These are phyloP conservation scores for Lyophyllum atratum DNA, from an alignment of 768 basidiomycete genomes.

Conservation along the genomic window DNA sequence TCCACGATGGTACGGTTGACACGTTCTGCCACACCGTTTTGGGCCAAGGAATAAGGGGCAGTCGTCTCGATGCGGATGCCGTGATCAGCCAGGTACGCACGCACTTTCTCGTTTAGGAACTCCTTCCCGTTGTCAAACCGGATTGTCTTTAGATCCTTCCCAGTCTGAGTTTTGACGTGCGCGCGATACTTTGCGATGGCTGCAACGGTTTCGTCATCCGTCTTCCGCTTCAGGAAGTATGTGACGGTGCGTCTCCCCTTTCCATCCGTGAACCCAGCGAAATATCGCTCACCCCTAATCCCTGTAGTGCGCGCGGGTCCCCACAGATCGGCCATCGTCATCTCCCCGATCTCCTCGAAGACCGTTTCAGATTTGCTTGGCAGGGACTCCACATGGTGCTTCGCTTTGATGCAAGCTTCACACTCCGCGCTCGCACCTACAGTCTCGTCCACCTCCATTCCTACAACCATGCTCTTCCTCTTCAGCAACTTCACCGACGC, in stretches of 20 bases:
- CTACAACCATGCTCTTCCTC: slow-evolving; percentile 16
- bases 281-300: slow-evolving; percentile 25
- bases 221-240: slow-evolving; percentile 18
- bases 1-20: background rate
- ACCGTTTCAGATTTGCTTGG: slow-evolving; percentile 28
- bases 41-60: background rate
- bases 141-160: slow-evolving; percentile 3
- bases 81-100: background rate
- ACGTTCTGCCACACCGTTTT: slow-evolving; percentile 3
- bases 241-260: slow-evolving; percentile 4
- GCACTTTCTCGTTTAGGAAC: background rate
- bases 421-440: slow-evolving; percentile 23
- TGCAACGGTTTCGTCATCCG: slow-evolving; percentile 10
- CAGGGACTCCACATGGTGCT: slow-evolving; percentile 30
- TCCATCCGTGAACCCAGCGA: slow-evolving; percentile 29
- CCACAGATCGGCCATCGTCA: slow-evolving; percentile 29
- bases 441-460: slow-evolving; percentile 20
- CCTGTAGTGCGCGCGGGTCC: slow-evolving; percentile 25
- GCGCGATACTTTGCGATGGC: slow-evolving; percentile 10
- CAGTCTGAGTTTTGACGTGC: background rate
- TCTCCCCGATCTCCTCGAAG: slow-evolving; percentile 11
- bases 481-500: slow-evolving; percentile 18
- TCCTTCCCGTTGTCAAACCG: background rate
- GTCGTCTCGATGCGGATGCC: background rate
- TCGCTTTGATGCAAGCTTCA: slow-evolving; percentile 35